Percentiles rank a stretch among this genome's conserved stretches.
Conservation (phyloP, 441 rosid genomes). For the Euphorbia schlechtendalii region DNA sequence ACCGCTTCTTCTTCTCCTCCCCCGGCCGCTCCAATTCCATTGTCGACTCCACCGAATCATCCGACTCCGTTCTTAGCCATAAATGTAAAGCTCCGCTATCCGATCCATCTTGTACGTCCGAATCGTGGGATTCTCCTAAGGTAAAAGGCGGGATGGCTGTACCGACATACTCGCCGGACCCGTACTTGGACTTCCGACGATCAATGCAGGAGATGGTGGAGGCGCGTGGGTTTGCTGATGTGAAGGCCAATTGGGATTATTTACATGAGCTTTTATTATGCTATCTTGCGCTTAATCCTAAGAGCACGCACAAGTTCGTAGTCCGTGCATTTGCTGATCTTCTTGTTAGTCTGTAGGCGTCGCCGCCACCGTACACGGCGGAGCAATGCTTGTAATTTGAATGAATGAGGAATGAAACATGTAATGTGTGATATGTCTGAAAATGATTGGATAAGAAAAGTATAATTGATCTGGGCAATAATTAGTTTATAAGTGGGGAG, state of each 20-base stretch:
- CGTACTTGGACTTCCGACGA: slow-evolving; percentile 62
- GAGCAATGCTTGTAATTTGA: too few species aligned
- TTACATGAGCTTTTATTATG: slow-evolving; percentile 67
- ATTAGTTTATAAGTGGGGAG: slow-evolving; percentile 15
- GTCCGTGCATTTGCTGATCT: slow-evolving; percentile 77
- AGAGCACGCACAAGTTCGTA: slow-evolving; percentile 55
- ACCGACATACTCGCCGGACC: slow-evolving; percentile 70
- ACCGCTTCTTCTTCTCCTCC: too few species aligned
- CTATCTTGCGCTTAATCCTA: slow-evolving; percentile 67
- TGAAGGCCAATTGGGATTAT: slow-evolving; percentile 53
- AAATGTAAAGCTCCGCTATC: too few species aligned
- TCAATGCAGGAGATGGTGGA: slow-evolving; percentile 98
- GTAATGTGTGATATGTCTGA: slow-evolving; percentile 11
- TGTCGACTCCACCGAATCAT: too few species aligned
- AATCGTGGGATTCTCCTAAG: slow-evolving; percentile 4
- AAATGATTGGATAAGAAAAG: slow-evolving; percentile 15
- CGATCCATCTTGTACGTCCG: neutral
- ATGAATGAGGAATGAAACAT: slow-evolving; percentile 15
- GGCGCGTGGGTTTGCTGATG: slow-evolving; percentile 49
- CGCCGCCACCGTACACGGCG: slow-evolving; percentile 8
- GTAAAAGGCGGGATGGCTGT: slow-evolving; percentile 46
- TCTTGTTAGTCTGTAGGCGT: slow-evolving; percentile 51
- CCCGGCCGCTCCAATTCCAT: too few species aligned
- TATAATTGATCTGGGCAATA: slow-evolving; percentile 11
- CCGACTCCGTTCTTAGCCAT: too few species aligned